These are phyloP conservation scores for Xylaria sp. DNA, from an alignment of 2,329 filamentous ascomycete genomes.

Conservation along the genomic window DNA sequence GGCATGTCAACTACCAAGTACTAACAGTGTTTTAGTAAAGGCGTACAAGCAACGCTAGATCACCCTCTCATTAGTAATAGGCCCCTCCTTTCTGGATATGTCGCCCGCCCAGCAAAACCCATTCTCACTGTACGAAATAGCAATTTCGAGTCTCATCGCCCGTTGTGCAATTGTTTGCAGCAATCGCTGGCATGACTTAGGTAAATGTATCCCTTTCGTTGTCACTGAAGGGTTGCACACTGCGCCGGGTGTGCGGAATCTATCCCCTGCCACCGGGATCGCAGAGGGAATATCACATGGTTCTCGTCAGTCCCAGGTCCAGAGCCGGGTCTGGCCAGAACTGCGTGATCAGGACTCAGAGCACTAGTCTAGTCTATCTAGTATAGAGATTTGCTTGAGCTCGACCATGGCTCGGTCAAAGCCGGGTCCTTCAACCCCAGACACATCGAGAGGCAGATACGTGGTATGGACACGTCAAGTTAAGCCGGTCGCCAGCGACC, in stretches of 20 bases:
- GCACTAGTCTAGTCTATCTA: neutral
- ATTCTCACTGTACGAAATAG: neutral
- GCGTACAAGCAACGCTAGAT: neutral
- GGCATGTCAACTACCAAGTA: neutral
- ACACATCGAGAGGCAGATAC: neutral
- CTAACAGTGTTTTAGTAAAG: neutral
- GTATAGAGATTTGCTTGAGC: slow-evolving; percentile 6
- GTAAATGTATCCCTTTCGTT: slow-evolving; percentile 9
- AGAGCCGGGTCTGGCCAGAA: neutral
- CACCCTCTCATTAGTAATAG: slow-evolving; percentile 19
- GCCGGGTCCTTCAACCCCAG: neutral
- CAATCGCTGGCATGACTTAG: slow-evolving; percentile 7
- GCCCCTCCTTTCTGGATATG: neutral
- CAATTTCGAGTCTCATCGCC: slow-evolving; percentile 9
- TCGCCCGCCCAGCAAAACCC: slow-evolving; percentile 1
- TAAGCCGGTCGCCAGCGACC: neutral
- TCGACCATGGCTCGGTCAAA: slow-evolving; percentile 12
- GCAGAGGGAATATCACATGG: slow-evolving; percentile 8
- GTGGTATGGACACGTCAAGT: neutral
- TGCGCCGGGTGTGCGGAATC: neutral
- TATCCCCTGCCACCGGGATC: neutral
- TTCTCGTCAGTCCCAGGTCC: neutral
- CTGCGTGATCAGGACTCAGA: slow-evolving; percentile 9
- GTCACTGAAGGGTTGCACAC: neutral
- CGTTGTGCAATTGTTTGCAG: slow-evolving; percentile 13